phyloP scores from a whole-genome alignment of 2,329 filamentous ascomycete species.

The Aureobasidium mangrovei region DNA sequence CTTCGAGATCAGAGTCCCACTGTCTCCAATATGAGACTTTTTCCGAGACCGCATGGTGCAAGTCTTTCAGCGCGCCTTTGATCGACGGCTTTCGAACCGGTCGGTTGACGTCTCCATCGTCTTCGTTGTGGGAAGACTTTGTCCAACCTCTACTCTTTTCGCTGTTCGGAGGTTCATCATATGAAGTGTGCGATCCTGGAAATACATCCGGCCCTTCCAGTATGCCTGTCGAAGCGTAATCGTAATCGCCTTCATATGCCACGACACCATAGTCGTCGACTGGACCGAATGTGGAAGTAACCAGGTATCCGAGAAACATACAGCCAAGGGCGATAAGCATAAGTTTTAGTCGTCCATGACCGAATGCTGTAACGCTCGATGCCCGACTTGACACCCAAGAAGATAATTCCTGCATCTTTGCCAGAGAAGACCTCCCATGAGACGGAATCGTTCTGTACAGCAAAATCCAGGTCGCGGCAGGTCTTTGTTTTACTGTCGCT shows the following conservation, averaged over 20 bases:
- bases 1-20: background rate
- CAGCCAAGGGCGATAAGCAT: constrained; percentile 20
- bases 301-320: constrained; percentile 25
- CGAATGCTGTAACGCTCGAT: background rate
- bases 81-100: constrained; percentile 21
- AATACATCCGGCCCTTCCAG: constrained; percentile 21
- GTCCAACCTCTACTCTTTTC: background rate
- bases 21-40: constrained; percentile 26
- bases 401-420: constrained; percentile 12
- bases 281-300: constrained; percentile 22
- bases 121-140: background rate
- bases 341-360: constrained; percentile 20
- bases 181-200: background rate
- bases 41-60: constrained; percentile 26
- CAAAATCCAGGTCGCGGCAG: background rate
- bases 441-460: background rate
- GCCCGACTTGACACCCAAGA: constrained; percentile 12
- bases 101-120: constrained; percentile 1
- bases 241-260: constrained; percentile 11
- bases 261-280: constrained; percentile 10
- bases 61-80: constrained; percentile 26
- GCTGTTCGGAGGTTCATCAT: constrained; percentile 4
- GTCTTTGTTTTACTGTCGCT: background rate
- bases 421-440: background rate
- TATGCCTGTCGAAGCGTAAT: constrained; percentile 18